These are phyloP conservation scores for Lepidium aucheri DNA, from an alignment of 345 rosid species.

Conservation along the genomic window DNA sequence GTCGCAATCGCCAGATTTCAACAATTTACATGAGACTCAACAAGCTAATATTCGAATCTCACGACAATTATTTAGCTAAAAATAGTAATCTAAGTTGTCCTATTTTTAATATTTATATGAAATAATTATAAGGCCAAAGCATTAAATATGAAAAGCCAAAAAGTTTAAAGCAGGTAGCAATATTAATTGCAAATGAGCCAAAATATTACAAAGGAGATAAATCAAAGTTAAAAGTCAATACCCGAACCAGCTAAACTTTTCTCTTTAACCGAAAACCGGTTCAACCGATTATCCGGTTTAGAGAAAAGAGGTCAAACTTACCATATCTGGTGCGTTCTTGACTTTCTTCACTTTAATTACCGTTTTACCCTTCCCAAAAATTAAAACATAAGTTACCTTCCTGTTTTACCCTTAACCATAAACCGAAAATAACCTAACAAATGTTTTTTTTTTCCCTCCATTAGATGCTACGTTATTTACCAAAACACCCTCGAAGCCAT, in stretches of 20 bases:
- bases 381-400: neutral
- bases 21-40: neutral
- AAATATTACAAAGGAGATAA: slow-evolving; percentile 11
- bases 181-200: slow-evolving; percentile 10
- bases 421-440: neutral
- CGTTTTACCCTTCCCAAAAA: neutral
- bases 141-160: neutral
- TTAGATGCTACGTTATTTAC: slow-evolving; percentile 27
- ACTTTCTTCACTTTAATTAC: slow-evolving; percentile 39
- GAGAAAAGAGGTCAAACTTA: neutral
- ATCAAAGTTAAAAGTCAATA: slow-evolving; percentile 61
- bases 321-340: slow-evolving; percentile 82
- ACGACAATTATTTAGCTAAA: neutral
- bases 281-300: neutral
- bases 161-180: neutral
- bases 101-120: neutral
- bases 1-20: neutral
- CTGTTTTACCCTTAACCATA: slow-evolving; percentile 8
- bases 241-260: slow-evolving; percentile 78
- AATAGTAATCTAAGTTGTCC: neutral
- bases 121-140: neutral
- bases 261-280: neutral
- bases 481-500: neutral
- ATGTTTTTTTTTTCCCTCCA: neutral
- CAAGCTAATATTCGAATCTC: neutral